Percentiles rank a stretch among this genome's conserved stretches.
These are phyloP conservation scores for Spatholobus suberectus DNA, from an alignment of 306 rosid species.

Conservation along the genomic window DNA sequence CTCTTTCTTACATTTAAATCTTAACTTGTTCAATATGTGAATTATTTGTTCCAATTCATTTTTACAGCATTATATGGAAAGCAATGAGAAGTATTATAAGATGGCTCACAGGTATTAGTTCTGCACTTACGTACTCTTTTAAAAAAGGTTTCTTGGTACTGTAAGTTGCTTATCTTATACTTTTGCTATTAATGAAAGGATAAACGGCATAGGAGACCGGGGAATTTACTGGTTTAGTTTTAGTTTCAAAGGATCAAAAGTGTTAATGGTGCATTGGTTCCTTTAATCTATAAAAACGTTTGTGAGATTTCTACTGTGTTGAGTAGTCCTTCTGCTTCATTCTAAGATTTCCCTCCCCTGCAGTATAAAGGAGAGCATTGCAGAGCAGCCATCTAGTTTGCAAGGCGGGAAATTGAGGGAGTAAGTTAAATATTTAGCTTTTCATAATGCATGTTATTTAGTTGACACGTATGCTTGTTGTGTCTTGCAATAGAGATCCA, in stretches of 20 bases:
- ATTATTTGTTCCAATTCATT: slow-evolving; percentile 45
- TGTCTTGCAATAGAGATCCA: slow-evolving; percentile 30
- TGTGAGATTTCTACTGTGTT: not conserved
- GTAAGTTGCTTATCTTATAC: slow-evolving; percentile 19
- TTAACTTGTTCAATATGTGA: slow-evolving; percentile 1
- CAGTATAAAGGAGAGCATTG: slow-evolving; percentile 95
- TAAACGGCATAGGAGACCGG: not conserved
- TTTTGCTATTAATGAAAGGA: slow-evolving; percentile 1
- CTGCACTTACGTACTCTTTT: slow-evolving; percentile 37
- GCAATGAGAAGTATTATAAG: slow-evolving; percentile 98
- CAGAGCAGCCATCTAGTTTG: slow-evolving; percentile 86
- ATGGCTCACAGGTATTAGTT: slow-evolving; percentile 94
- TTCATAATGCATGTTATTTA: slow-evolving; percentile 21
- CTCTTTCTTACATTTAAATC: slow-evolving; percentile 27
- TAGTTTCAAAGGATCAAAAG: slow-evolving; percentile 1
- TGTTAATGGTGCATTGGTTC: slow-evolving; percentile 37
- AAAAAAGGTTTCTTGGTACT: slow-evolving; percentile 26
- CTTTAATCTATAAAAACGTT: slow-evolving; percentile 23
- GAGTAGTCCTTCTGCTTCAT: slow-evolving; percentile 21
- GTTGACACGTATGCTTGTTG: not conserved
- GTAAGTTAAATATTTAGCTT: slow-evolving; percentile 60
- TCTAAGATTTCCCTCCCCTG: slow-evolving; percentile 35
- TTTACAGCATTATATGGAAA: slow-evolving; percentile 96
- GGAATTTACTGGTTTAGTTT: slow-evolving; percentile 19
- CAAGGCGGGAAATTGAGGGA: slow-evolving; percentile 91